Conservation (phyloP, 192 early-diverging fungal species). For the Thamnidium elegans region DNA sequence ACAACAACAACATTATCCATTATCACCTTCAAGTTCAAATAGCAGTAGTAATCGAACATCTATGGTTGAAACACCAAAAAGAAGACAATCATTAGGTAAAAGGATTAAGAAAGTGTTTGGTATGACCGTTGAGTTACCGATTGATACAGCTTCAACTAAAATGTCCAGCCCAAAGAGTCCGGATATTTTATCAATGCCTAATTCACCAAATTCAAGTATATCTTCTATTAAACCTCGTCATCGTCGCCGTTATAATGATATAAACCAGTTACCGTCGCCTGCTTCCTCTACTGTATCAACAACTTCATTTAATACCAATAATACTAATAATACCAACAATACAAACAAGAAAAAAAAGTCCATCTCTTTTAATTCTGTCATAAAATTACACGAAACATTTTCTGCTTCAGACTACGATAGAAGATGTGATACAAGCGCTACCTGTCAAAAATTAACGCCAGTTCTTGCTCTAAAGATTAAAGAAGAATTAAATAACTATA, state of each 20-base stretch:
- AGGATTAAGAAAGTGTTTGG: slow-evolving; percentile 6
- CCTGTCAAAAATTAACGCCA: slow-evolving; percentile 81
- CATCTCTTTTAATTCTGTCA: slow-evolving; percentile 4
- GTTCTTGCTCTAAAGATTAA: slow-evolving; percentile 83
- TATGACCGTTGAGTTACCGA: background rate
- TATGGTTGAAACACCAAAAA: slow-evolving; percentile 5
- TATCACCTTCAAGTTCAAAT: background rate
- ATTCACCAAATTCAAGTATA: slow-evolving; percentile 12
- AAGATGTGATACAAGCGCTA: slow-evolving; percentile 73
- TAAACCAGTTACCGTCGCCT: slow-evolving; percentile 11
- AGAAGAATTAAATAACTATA: slow-evolving; percentile 93
- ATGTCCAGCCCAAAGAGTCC: no score
- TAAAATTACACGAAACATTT: slow-evolving; percentile 57
- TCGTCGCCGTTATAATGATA: slow-evolving; percentile 4
- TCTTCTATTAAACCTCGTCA: background rate
- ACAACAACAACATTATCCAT: no score
- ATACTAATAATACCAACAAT: no score
- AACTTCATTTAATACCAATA: background rate
- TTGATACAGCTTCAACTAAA: no score
- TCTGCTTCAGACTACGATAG: slow-evolving; percentile 82
- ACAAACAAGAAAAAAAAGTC: background rate
- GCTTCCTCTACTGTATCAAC: slow-evolving; percentile 16
- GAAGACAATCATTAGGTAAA: slow-evolving; percentile 19
- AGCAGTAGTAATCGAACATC: background rate
- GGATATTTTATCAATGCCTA: background rate